phyloP scores from a whole-genome alignment of 2,329 filamentous ascomycete species.

The Emydomyces testavorans region DNA sequence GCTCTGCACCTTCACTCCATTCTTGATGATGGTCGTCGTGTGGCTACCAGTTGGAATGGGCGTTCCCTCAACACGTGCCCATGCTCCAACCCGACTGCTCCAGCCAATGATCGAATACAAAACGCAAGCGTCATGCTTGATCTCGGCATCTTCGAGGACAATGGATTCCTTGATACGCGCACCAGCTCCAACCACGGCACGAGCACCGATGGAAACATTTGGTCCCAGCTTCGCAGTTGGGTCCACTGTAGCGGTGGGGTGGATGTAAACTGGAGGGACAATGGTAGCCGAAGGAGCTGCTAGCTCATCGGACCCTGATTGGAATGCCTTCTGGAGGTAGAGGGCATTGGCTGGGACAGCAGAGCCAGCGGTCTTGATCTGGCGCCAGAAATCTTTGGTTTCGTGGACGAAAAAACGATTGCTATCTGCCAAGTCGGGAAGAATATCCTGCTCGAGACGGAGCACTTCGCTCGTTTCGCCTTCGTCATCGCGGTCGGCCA shows the following conservation, averaged over 20 bases:
- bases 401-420: constrained; percentile 98
- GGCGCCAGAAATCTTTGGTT: constrained; percentile 98
- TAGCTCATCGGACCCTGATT: constrained; percentile 69
- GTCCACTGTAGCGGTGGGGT: constrained; percentile 80
- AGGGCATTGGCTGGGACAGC: constrained; percentile 93
- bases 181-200: constrained; percentile 70
- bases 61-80: constrained; percentile 93
- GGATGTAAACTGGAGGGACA: constrained; percentile 86
- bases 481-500: constrained; percentile 58
- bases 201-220: constrained; percentile 92
- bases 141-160: constrained; percentile 85
- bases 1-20: constrained; percentile 95
- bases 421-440: constrained; percentile 89
- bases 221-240: constrained; percentile 93
- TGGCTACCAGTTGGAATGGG: constrained; percentile 80
- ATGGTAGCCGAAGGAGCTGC: constrained; percentile 75
- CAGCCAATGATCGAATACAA: constrained; percentile 95
- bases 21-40: constrained; percentile 90
- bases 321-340: constrained; percentile 88
- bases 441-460: constrained; percentile 90
- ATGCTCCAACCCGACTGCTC: constrained; percentile 92
- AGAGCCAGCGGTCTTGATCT: constrained; percentile 98
- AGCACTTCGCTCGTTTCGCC: constrained; percentile 72
- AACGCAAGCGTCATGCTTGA: constrained; percentile 93
- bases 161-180: constrained; percentile 92